Base-by-base conservation (phyloP, 768 basidiomycete genomes). In the Rhodotorula sphaerocarpa region DNA sequence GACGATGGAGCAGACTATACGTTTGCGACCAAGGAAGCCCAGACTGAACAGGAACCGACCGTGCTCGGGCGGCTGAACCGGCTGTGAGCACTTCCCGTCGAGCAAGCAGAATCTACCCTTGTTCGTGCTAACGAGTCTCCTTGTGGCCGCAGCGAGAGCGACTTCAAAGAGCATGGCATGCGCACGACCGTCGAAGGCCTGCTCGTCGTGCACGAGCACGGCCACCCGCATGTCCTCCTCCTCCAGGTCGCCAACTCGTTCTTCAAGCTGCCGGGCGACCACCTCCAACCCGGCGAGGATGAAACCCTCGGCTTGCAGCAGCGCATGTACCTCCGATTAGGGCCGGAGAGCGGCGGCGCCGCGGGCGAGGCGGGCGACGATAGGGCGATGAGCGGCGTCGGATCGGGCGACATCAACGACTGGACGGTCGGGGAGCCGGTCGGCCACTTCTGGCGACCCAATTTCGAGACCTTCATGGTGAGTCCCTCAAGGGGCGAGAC, bases 261-360 rank as follows among this genome's bases (percentile, higher is more conserved):
- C 76, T 97, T 96, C 82, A 96, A 97, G 76, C 83, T 99, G 20
- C 95, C 95, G 6, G 95, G 95, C n/a, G 91, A 96, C 77, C 97
- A 97, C 77, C 84, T 99, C 62, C 90, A 90, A 73, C 93, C 93
- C 2, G 88, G 90, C 12, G 95, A 97, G 78, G 86, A 88, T 71
- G 93, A 97, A 71, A 80, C 86, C 55, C 85, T 88, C 7, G 95
- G 95, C 6, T 82, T 97, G 52, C 90, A 95, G 76, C 82, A 83
- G 20, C 83, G 90, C 14, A 79, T 99, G 33, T 88, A 96, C 74
- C 86, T 89, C 27, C 86, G 90, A 12, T 84, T 99, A n/a, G 72
- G 66, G 16, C 59, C 65, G 3, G 56, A 51, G 50, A 12, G 5
- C n/a, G 20, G 16, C 7, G 43, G 43, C 20, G 20, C 21, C 20